A percentile compares a stretch with the other conserved stretches of the same genome.
phyloP scores from a whole-genome alignment of 148 eudicot species.

The Hydrangea macrophylla region DNA sequence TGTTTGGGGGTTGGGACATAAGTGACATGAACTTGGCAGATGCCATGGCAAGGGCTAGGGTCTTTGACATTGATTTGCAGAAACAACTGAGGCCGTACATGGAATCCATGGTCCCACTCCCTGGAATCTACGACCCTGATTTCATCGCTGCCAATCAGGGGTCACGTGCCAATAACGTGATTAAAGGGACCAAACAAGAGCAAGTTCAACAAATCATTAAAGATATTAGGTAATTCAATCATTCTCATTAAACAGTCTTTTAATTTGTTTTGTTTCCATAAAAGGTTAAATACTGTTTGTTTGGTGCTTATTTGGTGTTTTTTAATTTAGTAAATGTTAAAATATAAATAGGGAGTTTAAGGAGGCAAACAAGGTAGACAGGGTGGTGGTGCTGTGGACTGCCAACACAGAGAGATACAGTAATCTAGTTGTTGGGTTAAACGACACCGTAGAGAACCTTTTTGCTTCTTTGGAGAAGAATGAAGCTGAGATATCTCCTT shows the following conservation, averaged over 20 bases:
- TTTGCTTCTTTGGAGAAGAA: conserved; percentile 75
- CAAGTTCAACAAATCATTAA: conserved; percentile 79
- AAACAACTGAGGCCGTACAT: conserved; percentile 96
- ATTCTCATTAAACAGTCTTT: too few relatives aligned
- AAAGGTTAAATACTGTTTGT: neutral
- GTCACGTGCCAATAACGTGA: conserved; percentile 80
- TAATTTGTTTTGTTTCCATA: neutral
- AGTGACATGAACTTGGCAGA: conserved; percentile 94
- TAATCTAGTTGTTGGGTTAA: conserved; percentile 76
- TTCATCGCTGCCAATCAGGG: conserved; percentile 97
- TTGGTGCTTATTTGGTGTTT: too few relatives aligned
- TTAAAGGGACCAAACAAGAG: conserved; percentile 90
- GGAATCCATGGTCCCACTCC: conserved; percentile 94
- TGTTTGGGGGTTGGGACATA: conserved; percentile 98
- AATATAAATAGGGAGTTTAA: conserved; percentile 68
- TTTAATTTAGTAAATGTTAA: too few relatives aligned
- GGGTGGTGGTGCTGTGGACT: conserved; percentile 94
- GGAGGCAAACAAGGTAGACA: conserved; percentile 89
- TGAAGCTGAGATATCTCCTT: conserved; percentile 93
- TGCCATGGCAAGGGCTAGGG: conserved; percentile 88
- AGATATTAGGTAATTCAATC: conserved; percentile 69
- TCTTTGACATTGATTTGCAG: conserved; percentile 91
- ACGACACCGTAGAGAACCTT: conserved; percentile 79
- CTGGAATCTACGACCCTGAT: conserved; percentile 91
- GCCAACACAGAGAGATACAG: conserved; percentile 98